A percentile compares a stretch with the other conserved stretches of the same genome.
Evolutionary conservation across 2,329 filamentous ascomycete species (phyloP).

Genomic region (Clonostachys solani): DNA sequence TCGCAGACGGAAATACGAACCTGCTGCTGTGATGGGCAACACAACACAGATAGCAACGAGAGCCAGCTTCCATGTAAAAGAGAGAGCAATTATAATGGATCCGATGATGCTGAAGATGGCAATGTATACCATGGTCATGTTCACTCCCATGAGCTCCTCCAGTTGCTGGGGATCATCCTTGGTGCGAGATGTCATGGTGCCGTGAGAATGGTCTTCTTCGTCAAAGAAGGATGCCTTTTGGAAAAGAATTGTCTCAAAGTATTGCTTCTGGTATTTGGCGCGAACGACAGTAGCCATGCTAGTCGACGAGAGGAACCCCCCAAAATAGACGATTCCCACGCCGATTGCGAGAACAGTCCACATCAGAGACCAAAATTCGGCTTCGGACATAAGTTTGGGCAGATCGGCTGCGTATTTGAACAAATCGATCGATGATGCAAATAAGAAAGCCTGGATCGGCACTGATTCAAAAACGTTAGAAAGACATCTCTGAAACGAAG

Average conservation of each 20-base stretch:
- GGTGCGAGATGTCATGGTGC: conserved; percentile 53
- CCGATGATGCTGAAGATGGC: conserved; percentile 64
- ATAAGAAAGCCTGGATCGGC: conserved; percentile 50
- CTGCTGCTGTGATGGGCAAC: conserved; percentile 41
- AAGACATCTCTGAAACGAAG: too few relatives aligned
- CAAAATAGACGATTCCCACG: conserved; percentile 48
- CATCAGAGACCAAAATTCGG: conserved; percentile 63
- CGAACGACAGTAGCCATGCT: conserved; percentile 43
- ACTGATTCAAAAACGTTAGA: conserved; percentile 8
- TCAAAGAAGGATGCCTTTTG: conserved; percentile 60
- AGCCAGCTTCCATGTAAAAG: conserved; percentile 74
- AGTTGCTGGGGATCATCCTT: conserved; percentile 54
- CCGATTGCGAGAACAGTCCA: conserved; percentile 55
- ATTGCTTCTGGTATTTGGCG: conserved; percentile 53
- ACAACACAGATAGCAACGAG: conserved; percentile 62
- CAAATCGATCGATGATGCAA: conserved; percentile 46
- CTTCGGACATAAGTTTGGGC: conserved; percentile 29
- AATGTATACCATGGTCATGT: conserved; percentile 59
- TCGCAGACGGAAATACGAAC: conserved; percentile 46
- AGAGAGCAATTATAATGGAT: conserved; percentile 61
- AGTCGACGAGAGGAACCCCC: conserved; percentile 28
- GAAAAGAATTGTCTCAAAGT: conserved; percentile 55
- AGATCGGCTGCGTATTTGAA: conserved; percentile 31
- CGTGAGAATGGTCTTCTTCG: conserved; percentile 52
- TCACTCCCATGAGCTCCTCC: conserved; percentile 58